phyloP scores from a whole-genome alignment of 192 early-diverging fungal genomes.

The Coemansia sp. region DNA sequence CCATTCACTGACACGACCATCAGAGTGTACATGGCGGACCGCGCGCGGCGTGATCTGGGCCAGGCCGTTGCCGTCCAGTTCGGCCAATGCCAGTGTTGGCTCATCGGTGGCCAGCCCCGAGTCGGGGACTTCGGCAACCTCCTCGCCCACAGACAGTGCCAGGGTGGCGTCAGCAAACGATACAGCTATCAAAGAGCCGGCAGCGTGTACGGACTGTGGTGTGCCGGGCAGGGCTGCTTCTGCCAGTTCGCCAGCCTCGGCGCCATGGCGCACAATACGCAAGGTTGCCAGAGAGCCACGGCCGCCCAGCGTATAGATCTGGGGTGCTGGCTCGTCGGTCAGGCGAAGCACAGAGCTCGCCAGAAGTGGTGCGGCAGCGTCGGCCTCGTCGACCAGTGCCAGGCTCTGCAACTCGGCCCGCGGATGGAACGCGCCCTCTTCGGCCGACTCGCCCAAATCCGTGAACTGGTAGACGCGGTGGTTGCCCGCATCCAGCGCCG shows the following conservation, averaged over 20 bases:
- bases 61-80: conserved; percentile 79
- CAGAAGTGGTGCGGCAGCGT: conserved; percentile 74
- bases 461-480: conserved; percentile 93
- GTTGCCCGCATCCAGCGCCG: conserved; percentile 78
- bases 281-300: conserved; percentile 74
- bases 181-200: conserved; percentile 84
- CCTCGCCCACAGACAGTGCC: conserved; percentile 88
- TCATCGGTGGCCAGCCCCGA: conserved; percentile 80
- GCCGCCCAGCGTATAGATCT: conserved; percentile 88
- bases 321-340: conserved; percentile 86
- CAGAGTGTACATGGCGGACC: conserved; percentile 81
- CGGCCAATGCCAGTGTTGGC: conserved; percentile 78
- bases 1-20: conserved; percentile 93
- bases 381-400: conserved; percentile 85
- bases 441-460: conserved; percentile 79
- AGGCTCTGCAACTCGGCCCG: conserved; percentile 78
- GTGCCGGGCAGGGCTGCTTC: conserved; percentile 89
- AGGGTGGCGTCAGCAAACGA: conserved; percentile 90
- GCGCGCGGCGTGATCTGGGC: conserved; percentile 89
- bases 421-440: conserved; percentile 60
- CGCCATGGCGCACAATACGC: conserved; percentile 83
- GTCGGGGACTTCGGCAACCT: conserved; percentile 90
- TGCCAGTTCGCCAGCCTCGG: conserved; percentile 89
- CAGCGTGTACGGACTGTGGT: conserved; percentile 78
- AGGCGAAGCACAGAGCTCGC: conserved; percentile 84